phyloP scores from a whole-genome alignment of 2,329 filamentous ascomycete genomes.

The Fusarium virguliforme region DNA sequence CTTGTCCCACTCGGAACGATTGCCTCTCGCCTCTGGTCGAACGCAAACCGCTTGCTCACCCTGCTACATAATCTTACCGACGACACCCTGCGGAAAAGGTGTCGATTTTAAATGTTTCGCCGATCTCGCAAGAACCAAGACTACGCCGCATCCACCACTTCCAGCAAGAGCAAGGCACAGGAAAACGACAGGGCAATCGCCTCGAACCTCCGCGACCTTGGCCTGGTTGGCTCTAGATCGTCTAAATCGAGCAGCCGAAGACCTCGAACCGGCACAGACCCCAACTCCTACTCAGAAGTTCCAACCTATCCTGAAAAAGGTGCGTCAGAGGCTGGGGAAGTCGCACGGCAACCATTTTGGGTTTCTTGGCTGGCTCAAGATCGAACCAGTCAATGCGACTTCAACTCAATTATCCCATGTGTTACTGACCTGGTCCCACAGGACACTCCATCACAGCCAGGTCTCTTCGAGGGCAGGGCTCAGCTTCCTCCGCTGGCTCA shows the following conservation, averaged over 20 bases:
- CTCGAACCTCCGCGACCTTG: slow-evolving; percentile 51
- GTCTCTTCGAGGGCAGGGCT: slow-evolving; percentile 51
- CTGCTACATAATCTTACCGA: slow-evolving; percentile 19
- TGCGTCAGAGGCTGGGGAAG: slow-evolving; percentile 44
- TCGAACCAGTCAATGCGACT: background rate
- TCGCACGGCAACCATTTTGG: slow-evolving; percentile 6
- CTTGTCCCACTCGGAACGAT: slow-evolving; percentile 23
- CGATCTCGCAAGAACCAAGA: slow-evolving; percentile 55
- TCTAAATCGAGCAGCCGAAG: slow-evolving; percentile 46
- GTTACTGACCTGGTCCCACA: slow-evolving; percentile 33
- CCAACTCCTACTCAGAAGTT: slow-evolving; percentile 50
- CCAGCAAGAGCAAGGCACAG: slow-evolving; percentile 30
- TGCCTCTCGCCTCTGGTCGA: slow-evolving; percentile 21
- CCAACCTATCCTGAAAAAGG: slow-evolving; percentile 61
- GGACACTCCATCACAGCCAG: slow-evolving; percentile 52
- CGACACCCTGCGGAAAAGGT: slow-evolving; percentile 37
- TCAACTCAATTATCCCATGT: background rate
- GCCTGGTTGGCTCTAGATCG: slow-evolving; percentile 49
- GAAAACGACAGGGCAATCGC: slow-evolving; percentile 47
- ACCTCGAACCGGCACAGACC: slow-evolving; percentile 50
- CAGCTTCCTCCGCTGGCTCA: slow-evolving; percentile 55
- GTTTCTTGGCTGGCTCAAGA: background rate
- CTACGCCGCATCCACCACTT: slow-evolving; percentile 43
- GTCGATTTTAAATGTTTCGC: slow-evolving; percentile 58
- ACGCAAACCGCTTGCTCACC: slow-evolving; percentile 12